phyloP scores from a whole-genome alignment of 106 monocot genomes.

The Platanthera guangdongensis region DNA sequence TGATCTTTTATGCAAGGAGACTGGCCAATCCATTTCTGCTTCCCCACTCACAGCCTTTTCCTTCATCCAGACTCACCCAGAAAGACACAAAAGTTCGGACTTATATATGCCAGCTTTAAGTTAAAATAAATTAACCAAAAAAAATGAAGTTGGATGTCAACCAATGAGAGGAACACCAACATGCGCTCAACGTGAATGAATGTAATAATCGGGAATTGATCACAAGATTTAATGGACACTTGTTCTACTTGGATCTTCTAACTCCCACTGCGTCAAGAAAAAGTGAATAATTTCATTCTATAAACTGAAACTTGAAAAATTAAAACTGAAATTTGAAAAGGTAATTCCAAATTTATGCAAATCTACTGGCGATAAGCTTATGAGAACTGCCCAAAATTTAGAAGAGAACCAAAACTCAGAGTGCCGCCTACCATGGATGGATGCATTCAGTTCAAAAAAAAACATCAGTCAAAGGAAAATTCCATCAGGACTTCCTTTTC shows the following conservation, averaged over 20 bases:
- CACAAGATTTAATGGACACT: too few species aligned
- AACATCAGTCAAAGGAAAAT: slow-evolving; percentile 2
- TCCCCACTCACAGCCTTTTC: slow-evolving; percentile 82
- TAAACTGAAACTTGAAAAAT: too few species aligned
- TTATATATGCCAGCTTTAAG: too few species aligned
- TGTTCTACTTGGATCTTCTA: too few species aligned
- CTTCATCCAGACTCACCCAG: slow-evolving; percentile 61
- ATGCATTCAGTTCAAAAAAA: slow-evolving; percentile 3
- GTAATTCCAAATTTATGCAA: neutral
- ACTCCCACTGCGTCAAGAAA: too few species aligned
- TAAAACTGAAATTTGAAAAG: neutral
- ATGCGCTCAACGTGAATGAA: too few species aligned
- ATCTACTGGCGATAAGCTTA: neutral
- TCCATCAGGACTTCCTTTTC: neutral
- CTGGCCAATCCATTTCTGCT: slow-evolving; percentile 59
- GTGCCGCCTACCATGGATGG: neutral
- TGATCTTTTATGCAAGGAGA: slow-evolving; percentile 75
- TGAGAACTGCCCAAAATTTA: neutral
- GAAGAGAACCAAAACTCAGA: neutral
- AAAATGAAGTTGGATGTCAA: too few species aligned
- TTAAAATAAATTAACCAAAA: too few species aligned
- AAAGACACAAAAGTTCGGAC: slow-evolving; percentile 42
- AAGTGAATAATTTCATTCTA: too few species aligned
- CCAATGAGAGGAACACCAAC: too few species aligned
- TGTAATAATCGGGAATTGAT: too few species aligned